Percentiles rank a stretch among this genome's conserved stretches.
Evolutionary conservation across 106 monocot species (phyloP).

Genomic region (Acorus calamus): DNA sequence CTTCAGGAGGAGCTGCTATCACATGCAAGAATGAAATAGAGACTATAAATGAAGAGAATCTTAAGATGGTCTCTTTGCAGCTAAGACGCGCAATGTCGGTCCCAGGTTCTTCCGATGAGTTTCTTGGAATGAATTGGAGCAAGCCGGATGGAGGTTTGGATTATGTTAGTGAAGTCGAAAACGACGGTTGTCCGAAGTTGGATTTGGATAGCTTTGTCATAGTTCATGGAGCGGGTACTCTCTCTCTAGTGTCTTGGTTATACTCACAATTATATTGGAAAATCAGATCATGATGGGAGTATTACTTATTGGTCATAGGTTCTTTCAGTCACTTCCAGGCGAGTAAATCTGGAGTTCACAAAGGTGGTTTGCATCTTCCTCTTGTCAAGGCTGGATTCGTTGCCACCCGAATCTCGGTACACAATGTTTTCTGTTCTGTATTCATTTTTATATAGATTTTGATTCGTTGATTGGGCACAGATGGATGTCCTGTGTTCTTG

Average conservation of each 20-base stretch:
- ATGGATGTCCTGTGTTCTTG: too few relatives aligned
- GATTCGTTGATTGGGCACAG: too few relatives aligned
- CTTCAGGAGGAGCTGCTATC: conserved; percentile 63
- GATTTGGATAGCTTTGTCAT: conserved; percentile 47
- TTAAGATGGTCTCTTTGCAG: conserved; percentile 43
- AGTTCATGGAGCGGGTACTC: conserved; percentile 78
- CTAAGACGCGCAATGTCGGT: conserved; percentile 52
- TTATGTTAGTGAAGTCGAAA: conserved; percentile 12
- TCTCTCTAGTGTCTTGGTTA: neutral
- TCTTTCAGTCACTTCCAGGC: conserved; percentile 99
- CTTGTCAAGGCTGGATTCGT: conserved; percentile 95
- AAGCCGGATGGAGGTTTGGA: conserved; percentile 16
- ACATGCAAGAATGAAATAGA: conserved; percentile 67
- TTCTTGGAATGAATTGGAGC: conserved; percentile 79
- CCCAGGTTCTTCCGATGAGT: conserved; percentile 1
- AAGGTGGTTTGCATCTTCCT: conserved; percentile 72
- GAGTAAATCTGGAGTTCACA: conserved; percentile 90
- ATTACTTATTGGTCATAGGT: conserved; percentile 29
- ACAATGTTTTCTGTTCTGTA: conserved; percentile 1
- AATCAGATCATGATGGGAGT: too few relatives aligned
- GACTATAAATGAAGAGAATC: conserved; percentile 46
- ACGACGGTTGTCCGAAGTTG: conserved; percentile 8
- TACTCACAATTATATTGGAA: too few relatives aligned
- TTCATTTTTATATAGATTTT: too few relatives aligned
- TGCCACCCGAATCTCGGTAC: conserved; percentile 90